Evolutionary conservation across 805 yeast genomes (phyloP), one percentile per base, ranked within the genome.

Genomic region (Ogataea saltuana): DNA sequence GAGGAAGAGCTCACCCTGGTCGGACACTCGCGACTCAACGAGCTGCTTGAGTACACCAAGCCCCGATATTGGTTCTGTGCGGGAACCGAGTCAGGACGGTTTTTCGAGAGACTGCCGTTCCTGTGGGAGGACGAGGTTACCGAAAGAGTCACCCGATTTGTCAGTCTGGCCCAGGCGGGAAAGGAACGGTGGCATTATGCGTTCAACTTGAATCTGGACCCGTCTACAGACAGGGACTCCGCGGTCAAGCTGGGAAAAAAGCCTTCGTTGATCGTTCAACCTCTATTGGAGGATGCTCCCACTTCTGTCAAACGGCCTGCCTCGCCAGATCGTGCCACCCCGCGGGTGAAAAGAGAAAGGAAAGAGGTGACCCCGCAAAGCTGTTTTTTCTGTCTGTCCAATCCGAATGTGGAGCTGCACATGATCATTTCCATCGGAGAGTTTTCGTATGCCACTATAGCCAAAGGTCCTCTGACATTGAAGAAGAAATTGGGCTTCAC

Each of bases 301-400:
- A n/a, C n/a, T n/a, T n/a, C n/a, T n/a, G n/a, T n/a, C n/a, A 37
- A 19, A 20, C 19, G 38, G 11, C 33, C 39, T 7, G 35, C 42
- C 4, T 22, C 35, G 17, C 16, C 26, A 9, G 39, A 34, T 11
- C 2, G 15, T 10, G 11, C 23, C 6, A 41, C 27, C 12, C 12
- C 22, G 7, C 16, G 20, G 10, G n/a, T 22, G 18, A 68, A 68
- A 50, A 63, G 67, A 41, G 45, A 39, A 17, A 48, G 28, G 21
- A 66, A 64, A 45, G 63, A 58, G 0, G 78, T 86, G 2, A 58
- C 73, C 0, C 88, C 91, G 0, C 70, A 68, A 11, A 64, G 69
- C 33, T 89, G 97, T 58, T 89, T 86, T 64, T 87, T 89, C 57
- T 89, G 97, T 59, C 72, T 89, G 15, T 78, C 91, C 1, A 88